Base-by-base conservation (phyloP, 1,139 yeast genomes). In the Kurtzmaniella natalensis region DNA sequence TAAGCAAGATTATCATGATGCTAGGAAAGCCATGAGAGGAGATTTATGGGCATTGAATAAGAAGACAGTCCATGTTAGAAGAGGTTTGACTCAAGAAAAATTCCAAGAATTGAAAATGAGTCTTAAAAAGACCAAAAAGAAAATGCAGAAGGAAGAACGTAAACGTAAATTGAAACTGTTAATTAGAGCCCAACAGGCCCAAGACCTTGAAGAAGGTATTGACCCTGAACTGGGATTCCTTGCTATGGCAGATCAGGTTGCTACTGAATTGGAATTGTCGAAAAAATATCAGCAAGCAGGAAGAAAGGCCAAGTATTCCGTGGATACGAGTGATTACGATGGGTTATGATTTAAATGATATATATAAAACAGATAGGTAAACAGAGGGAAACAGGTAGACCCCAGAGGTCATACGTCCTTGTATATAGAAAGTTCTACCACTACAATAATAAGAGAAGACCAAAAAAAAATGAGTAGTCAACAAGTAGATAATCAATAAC, bases 31-130 rank as follows among this genome's bases (percentile, higher is more conserved):
- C 0, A 62, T 59, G 25, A 75, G 78, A 50, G 96, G 96, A n/a
- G 99, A 92, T 53, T 60, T 82, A 36, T 92, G 97, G 97, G 81
- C 83, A 0, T 63, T 86, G 35, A 92, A 78, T 18, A 83, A 81
- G 30, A 89, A 89, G 60, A 71, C 81, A 7, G 77, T 70, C 9
- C 54, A 64, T 4, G 69, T 65, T 15, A 59, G 57, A 41, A 59
- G 55, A 31, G 50, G 48, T 21, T 35, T 68, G 10, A 50, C 62
- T 22, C 67, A 57, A 13, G 53, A 57, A 16, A 50, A 48, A 7
- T 53, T 52, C 33, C 63, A 61, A 7, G 61, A 61, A 37, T 52
- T 69, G 39, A 70, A 67, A 32, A 47, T 51, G 7, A 54, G 67
- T 35, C 53, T 67, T 28, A 66, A 64, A 45, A 57, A 63, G 17